Base-by-base conservation (phyloP, 2,329 filamentous ascomycete genomes). In the Phyllosticta paracitricarpa region DNA sequence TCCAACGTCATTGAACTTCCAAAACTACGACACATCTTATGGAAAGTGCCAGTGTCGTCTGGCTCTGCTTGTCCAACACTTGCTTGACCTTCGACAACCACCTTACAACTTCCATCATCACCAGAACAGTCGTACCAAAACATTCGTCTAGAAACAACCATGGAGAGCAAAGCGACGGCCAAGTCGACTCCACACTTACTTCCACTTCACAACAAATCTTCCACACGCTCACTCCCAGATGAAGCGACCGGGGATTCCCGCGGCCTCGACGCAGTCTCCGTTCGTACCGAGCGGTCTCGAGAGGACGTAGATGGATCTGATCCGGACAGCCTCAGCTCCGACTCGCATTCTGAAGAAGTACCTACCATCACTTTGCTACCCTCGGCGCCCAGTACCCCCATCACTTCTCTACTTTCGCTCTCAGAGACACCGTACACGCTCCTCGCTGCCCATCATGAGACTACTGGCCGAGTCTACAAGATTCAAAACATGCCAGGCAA, bases 401-500 rank as follows among this genome's bases (percentile, higher is more conserved):
- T 54, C 25, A 51, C n/a, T 2, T 25, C 28, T 10, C 26, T 17
- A 40, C 25, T 48, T 53, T 52, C 40, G 25, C 10, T 56, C 25
- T 53, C 51, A 2, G 24, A 53, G n/a, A 53, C 51, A 12, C 33
- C 33, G 9, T 40, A 40, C 33, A 12, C 2, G 33, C 33, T 40
- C 9, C 33, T 40, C 10, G 33, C 33, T 10, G 63, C 3, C 54
- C 60, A 28, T 59, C 64, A 24, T 62, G 9, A 8, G 2, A 14
- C 9, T 5, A 40, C 10, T 17, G 33, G 33, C 33, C 33, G 33
- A 8, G 10, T 68, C 60, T 73, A 68, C 26, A 69, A 71, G 24
- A 62, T 76, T 57, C 68, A 65, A 25, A 63, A 65, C 4, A 66
- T 73, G 4, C 67, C 71, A 0, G 68, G 69, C 48, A 78, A 76